Evolutionary conservation across 495 filamentous ascomycete species (phyloP), one percentile per base, ranked within the genome.

Genomic region (Hypoxylon intermedium): DNA sequence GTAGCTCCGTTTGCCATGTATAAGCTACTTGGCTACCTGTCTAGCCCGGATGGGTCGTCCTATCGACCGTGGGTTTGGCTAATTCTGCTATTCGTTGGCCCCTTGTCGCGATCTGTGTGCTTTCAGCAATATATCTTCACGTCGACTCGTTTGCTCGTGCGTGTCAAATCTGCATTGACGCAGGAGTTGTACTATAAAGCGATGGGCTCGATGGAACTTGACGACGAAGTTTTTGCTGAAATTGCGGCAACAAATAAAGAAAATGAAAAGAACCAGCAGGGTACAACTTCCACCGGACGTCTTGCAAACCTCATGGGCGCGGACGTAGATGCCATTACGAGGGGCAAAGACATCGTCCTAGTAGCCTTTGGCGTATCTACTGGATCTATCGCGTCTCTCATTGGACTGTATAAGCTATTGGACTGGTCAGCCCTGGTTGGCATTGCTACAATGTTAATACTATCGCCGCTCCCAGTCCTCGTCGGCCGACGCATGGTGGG

Each of bases 111-210:
- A 16, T 75, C 78, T 2, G 61, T 81, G 20, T 69, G 62, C 47
- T 77, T 74, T 41, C 77, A 82, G 57, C 78, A 79, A 58, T 82
- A 81, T 55, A 70, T 80, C 16, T 82, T 82, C 47, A 74, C 68
- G 5, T 77, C 75, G 3, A 79, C 78, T 20, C 71, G 79, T 9
- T 59, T 81, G 50, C 38, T 78, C 9, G 77, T 82, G 33, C 72
- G 79, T 11, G 63, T 80, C 34, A 80, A 76, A 49, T 59, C 78
- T 6, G 78, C 75, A 1, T 62, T 82, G 18, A 80, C 79, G 1
- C 77, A 80, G 44, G 79, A 82, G 53, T 69, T 82, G 5, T 82
- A 82, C 49, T 77, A 80, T 55, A 75, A 76, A 21, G 78, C 79
- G 9, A 72, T 82, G 67, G 63, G 60, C 6, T 80, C 76, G 7